Evolutionary conservation across 306 rosid genomes (phyloP).

Genomic region (Abrus precatorius): DNA sequence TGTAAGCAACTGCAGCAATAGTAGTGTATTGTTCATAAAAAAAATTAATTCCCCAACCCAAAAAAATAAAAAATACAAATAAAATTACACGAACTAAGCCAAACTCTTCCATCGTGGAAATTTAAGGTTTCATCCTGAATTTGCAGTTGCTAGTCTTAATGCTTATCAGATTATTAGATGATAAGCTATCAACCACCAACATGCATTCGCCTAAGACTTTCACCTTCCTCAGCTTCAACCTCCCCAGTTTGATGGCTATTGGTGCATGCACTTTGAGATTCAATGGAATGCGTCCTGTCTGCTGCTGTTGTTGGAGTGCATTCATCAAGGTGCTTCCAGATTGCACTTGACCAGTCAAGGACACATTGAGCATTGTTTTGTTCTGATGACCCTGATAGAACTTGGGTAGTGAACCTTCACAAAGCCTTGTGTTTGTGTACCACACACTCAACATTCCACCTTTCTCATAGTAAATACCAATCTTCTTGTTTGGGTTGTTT

Average conservation of each 20-base stretch:
- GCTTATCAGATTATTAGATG: constrained; percentile 72
- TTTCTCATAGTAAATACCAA: constrained; percentile 82
- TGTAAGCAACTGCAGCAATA: constrained; percentile 16
- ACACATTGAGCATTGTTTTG: constrained; percentile 71
- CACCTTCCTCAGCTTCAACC: constrained; percentile 80
- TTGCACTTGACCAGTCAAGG: constrained; percentile 76
- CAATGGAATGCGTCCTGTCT: constrained; percentile 78
- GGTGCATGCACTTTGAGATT: constrained; percentile 79
- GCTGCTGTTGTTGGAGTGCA: constrained; percentile 84
- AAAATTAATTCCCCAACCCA: constrained; percentile 16
- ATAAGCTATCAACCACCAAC: constrained; percentile 82
- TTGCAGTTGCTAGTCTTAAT: constrained; percentile 87
- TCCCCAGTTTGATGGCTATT: constrained; percentile 72
- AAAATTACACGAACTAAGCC: constrained; percentile 26
- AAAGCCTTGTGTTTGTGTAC: constrained; percentile 73
- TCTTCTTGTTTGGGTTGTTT: constrained; percentile 80
- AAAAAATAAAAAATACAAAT: background rate
- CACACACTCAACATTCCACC: constrained; percentile 83
- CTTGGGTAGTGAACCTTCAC: constrained; percentile 75
- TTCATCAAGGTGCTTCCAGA: constrained; percentile 74
- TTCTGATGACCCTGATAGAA: constrained; percentile 94
- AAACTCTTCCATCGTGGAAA: constrained; percentile 9
- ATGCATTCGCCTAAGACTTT: constrained; percentile 69
- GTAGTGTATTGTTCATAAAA: constrained; percentile 13
- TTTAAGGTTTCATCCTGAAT: constrained; percentile 66